These are phyloP conservation scores for Euphorbia celastroides DNA, from an alignment of 441 rosid genomes.

Conservation along the genomic window DNA sequence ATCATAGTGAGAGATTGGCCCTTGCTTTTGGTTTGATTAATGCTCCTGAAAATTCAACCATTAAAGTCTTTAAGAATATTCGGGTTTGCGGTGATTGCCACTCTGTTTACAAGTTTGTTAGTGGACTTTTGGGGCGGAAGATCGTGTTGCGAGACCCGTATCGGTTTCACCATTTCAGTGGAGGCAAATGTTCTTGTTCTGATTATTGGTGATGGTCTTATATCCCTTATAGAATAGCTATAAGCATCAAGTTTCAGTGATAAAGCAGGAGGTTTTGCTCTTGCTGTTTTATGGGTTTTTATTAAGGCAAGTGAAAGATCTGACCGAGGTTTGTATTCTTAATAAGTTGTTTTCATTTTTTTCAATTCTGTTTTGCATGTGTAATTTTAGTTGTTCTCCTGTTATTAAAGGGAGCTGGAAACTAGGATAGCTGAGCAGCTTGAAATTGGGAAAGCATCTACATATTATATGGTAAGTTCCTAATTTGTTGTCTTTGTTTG, in stretches of 20 bases:
- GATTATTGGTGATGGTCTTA: conserved; percentile 54
- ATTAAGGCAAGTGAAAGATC: conserved; percentile 54
- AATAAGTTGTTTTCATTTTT: not conserved
- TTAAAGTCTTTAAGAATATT: conserved; percentile 75
- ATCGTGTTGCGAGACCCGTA: conserved; percentile 63
- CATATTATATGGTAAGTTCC: conserved; percentile 76
- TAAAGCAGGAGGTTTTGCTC: conserved; percentile 93
- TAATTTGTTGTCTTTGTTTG: not conserved
- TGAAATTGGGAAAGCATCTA: conserved; percentile 68
- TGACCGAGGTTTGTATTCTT: conserved; percentile 77
- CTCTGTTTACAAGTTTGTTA: conserved; percentile 63
- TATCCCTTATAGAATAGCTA: not conserved
- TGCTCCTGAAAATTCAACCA: conserved; percentile 46
- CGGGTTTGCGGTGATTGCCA: conserved; percentile 82
- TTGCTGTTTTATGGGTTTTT: conserved; percentile 81
- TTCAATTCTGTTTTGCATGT: not conserved
- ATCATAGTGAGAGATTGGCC: conserved; percentile 82
- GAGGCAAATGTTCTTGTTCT: conserved; percentile 66
- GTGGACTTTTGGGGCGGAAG: conserved; percentile 41
- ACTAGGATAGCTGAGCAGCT: conserved; percentile 96
- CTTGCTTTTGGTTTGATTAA: conserved; percentile 70
- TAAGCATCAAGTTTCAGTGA: conserved; percentile 32
- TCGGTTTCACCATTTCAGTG: conserved; percentile 69
- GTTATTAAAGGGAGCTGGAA: conserved; percentile 67
- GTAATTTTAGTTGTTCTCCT: not conserved